These are phyloP conservation scores for Diaporthe sp. DNA, from an alignment of 2,329 filamentous ascomycete genomes.

Conservation along the genomic window DNA sequence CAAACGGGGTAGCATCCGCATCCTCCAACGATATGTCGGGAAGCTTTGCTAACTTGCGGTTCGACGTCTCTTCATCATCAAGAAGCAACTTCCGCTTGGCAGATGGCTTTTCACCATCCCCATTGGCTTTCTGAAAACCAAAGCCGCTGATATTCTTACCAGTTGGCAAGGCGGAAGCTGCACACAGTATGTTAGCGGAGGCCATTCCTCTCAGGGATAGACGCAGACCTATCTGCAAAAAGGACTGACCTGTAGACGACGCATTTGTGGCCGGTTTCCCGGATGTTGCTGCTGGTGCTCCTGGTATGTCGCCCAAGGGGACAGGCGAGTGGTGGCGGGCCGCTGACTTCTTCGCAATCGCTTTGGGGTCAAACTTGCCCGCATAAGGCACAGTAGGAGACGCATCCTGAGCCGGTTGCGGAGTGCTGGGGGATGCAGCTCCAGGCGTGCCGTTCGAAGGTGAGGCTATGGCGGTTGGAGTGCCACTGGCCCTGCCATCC, in stretches of 20 bases:
- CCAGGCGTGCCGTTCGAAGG: slow-evolving; percentile 64
- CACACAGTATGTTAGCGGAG: not conserved
- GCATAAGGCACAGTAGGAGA: slow-evolving; percentile 74
- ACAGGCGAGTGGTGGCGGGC: slow-evolving; percentile 69
- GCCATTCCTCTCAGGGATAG: not conserved
- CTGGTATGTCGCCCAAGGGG: slow-evolving; percentile 64
- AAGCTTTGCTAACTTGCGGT: slow-evolving; percentile 91
- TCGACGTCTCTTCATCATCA: slow-evolving; percentile 88
- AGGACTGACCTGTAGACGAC: slow-evolving; percentile 43
- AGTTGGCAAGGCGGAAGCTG: slow-evolving; percentile 67
- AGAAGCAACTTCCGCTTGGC: slow-evolving; percentile 85
- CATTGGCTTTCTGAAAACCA: slow-evolving; percentile 79
- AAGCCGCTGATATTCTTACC: slow-evolving; percentile 84
- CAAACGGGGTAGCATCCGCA: slow-evolving; percentile 71
- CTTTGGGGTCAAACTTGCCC: slow-evolving; percentile 90
- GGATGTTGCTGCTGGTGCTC: slow-evolving; percentile 50
- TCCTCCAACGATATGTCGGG: slow-evolving; percentile 80
- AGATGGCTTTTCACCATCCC: slow-evolving; percentile 75
- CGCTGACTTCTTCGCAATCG: slow-evolving; percentile 83
- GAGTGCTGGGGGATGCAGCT: slow-evolving; percentile 61
- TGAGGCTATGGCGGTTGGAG: slow-evolving; percentile 48
- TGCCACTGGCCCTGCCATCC: slow-evolving; percentile 75
- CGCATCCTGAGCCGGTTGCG: slow-evolving; percentile 63
- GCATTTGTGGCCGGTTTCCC: slow-evolving; percentile 43
- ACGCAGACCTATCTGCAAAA: not conserved